Percentiles rank a stretch among this genome's conserved stretches.
Evolutionary conservation across 169 alveolate species (phyloP).

Genomic region (Amoebophrya sp.): DNA sequence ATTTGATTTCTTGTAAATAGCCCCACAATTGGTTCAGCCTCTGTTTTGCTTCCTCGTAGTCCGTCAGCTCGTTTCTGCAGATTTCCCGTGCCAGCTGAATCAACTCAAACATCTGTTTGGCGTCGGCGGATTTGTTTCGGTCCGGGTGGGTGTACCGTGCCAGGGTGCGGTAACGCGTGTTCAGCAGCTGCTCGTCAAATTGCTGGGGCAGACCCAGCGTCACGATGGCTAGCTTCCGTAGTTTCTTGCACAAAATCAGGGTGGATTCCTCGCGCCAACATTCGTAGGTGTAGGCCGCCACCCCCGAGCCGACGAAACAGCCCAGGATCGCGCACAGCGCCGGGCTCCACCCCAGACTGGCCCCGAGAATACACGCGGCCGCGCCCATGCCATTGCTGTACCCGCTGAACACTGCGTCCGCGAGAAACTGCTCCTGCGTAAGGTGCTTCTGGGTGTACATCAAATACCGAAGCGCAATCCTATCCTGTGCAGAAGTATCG

Average conservation of each 20-base stretch:
- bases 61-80: background rate
- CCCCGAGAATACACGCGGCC: background rate
- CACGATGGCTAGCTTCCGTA: background rate
- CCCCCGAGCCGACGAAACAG: background rate
- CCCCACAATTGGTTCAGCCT: background rate
- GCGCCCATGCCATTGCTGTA: background rate
- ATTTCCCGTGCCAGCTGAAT: background rate
- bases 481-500: no score
- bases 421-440: background rate
- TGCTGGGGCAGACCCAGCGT: background rate
- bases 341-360: background rate
- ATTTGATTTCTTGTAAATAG: no score
- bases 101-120: background rate
- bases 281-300: background rate
- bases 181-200: background rate
- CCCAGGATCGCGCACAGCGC: conserved; percentile 15
- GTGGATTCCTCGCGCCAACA: background rate
- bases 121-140: background rate
- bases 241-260: background rate
- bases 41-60: background rate
- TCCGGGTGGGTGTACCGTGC: background rate
- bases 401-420: background rate
- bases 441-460: background rate
- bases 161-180: background rate
- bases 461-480: background rate